These are phyloP conservation scores for Digitaria exilis DNA, from an alignment of 202 grass and related monocot species.

Conservation along the genomic window DNA sequence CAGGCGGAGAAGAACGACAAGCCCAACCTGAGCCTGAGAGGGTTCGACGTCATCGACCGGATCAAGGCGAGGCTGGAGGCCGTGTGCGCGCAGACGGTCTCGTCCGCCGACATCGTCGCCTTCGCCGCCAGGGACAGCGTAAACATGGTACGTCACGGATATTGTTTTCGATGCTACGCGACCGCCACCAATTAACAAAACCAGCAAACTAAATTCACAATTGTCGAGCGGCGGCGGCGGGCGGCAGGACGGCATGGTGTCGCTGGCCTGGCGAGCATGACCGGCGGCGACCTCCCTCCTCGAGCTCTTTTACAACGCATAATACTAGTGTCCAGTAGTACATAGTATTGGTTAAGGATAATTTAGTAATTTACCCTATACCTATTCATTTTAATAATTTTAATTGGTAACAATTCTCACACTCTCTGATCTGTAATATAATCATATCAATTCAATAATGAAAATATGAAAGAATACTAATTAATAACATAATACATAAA, in stretches of 20 bases:
- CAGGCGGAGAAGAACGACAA: conserved; percentile 64
- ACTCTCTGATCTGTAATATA: too few species aligned
- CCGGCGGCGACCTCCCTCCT: conserved; percentile 34
- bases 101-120: conserved; percentile 64
- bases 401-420: too few species aligned
- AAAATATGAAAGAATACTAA: too few species aligned
- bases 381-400: too few species aligned
- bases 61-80: conserved; percentile 56
- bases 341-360: too few species aligned
- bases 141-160: conserved; percentile 41
- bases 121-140: conserved; percentile 67
- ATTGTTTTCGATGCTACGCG: not conserved
- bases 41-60: conserved; percentile 49
- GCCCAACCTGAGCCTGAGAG: conserved; percentile 61
- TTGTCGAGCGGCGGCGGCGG: conserved; percentile 64
- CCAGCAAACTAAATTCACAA: too few species aligned
- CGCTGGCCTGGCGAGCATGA: conserved; percentile 39
- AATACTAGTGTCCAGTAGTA: too few species aligned
- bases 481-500: too few species aligned
- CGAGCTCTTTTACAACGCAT: too few species aligned
- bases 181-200: not conserved
- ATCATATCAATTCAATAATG: too few species aligned
- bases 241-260: conserved; percentile 67
- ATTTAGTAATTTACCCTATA: too few species aligned
- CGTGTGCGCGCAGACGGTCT: conserved; percentile 32